Percentiles rank a stretch among this genome's conserved stretches.
Evolutionary conservation across 305 asterid genomes (phyloP).

Genomic region (Fraxinus albicans): DNA sequence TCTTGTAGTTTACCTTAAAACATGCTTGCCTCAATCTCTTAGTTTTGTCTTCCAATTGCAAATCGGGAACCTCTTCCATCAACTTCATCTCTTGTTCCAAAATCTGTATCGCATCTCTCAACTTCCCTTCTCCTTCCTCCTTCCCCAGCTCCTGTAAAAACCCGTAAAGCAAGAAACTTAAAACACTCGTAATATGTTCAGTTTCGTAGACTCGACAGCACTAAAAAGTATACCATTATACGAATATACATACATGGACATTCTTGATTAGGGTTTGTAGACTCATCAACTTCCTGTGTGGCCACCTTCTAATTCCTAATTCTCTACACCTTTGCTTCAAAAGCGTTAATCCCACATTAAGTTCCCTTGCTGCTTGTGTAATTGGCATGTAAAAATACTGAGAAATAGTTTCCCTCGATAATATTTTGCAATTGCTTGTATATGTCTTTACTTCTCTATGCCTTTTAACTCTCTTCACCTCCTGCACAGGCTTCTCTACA

Average conservation of each 20-base stretch:
- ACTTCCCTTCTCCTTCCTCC: constrained; percentile 38
- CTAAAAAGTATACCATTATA: not conserved
- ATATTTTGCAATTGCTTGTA: constrained; percentile 24
- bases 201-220: no score
- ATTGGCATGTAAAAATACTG: constrained; percentile 82
- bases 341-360: constrained; percentile 75
- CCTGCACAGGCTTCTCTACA: constrained; percentile 12
- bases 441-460: constrained; percentile 11
- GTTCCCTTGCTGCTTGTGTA: constrained; percentile 70
- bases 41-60: constrained; percentile 63
- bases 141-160: constrained; percentile 47
- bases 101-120: constrained; percentile 40
- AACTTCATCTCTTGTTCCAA: constrained; percentile 56
- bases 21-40: constrained; percentile 77
- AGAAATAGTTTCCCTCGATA: constrained; percentile 46
- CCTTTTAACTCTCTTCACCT: constrained; percentile 7
- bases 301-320: constrained; percentile 84
- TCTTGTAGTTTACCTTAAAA: constrained; percentile 83
- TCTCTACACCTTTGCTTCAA: constrained; percentile 87
- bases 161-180: not conserved
- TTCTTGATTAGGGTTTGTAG: constrained; percentile 81
- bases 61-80: constrained; percentile 64
- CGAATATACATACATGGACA: constrained; percentile 46
- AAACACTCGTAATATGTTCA: not conserved
- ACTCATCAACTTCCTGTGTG: constrained; percentile 81